Conservation (phyloP, 1,139 yeast genomes). For the Wickerhamiella infanticola region DNA sequence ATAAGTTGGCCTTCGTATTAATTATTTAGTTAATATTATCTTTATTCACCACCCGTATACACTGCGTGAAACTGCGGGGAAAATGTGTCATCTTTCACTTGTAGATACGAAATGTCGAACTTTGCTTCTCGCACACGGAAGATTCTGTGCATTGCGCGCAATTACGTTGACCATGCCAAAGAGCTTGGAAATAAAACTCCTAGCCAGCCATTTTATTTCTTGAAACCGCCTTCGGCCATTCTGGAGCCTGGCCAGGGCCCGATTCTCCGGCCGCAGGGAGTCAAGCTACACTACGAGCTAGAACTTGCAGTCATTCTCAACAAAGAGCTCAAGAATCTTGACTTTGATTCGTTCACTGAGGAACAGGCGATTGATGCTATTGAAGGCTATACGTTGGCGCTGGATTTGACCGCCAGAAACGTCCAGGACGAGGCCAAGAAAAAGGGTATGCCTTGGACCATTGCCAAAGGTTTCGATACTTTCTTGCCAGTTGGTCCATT, state of each 20-base stretch:
- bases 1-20: too few relatives aligned
- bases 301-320: constrained; percentile 74
- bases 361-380: constrained; percentile 62
- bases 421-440: constrained; percentile 90
- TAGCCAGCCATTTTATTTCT: constrained; percentile 66
- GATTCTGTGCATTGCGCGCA: constrained; percentile 88
- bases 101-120: not conserved
- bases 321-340: constrained; percentile 45
- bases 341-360: constrained; percentile 39
- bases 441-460: constrained; percentile 93
- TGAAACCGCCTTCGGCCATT: constrained; percentile 48
- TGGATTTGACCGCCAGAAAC: constrained; percentile 90
- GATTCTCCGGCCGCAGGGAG: constrained; percentile 68
- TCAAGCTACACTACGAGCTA: constrained; percentile 76
- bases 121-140: constrained; percentile 28
- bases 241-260: constrained; percentile 51
- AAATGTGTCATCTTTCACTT: not conserved
- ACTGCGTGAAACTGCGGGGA: not conserved
- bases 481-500: constrained; percentile 68
- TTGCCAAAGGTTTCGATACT: constrained; percentile 93
- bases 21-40: too few relatives aligned
- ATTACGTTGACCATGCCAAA: constrained; percentile 85
- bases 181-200: constrained; percentile 77
- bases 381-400: constrained; percentile 72
- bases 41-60: too few relatives aligned